Conservation (phyloP, 306 rosid genomes). For the Cucumis sativus region Cucumber_9930_V3 NC_026657.2:35302501-35303000, state of each 20-base stretch:
- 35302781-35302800: no score
- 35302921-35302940: background rate
- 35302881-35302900: no score
- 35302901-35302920: no score
- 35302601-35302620: background rate
- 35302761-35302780: no score
- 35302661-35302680: background rate
- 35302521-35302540: background rate
- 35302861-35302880: no score
- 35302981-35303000: background rate
- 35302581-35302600: no score
- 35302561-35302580: background rate
- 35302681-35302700: background rate
- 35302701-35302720: no score
- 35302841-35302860: no score
- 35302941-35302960: background rate
- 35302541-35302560: background rate
- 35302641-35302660: background rate
- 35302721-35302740: no score
- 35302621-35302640: conserved; percentile 6
- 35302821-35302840: no score
- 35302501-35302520: background rate
- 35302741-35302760: no score
- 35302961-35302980: background rate
- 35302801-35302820: no score